Evolutionary conservation across 106 monocot genomes (phyloP).

Genomic region (Dactylorhiza incarnata): DNA sequence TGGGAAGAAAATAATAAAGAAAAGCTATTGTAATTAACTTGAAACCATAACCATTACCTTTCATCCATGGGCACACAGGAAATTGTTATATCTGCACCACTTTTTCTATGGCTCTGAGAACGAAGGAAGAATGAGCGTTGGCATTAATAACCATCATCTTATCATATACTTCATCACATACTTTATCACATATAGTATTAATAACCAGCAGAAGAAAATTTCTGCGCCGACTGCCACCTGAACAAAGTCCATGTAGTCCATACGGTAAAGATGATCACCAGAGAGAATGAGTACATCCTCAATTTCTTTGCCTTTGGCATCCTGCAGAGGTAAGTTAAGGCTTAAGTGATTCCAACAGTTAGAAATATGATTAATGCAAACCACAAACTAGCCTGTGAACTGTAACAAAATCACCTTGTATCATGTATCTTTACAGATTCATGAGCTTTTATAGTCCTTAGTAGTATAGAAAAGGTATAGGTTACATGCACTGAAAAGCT

Average conservation of each 20-base stretch:
- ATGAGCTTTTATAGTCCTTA: no score
- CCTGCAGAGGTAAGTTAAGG: conserved; percentile 29
- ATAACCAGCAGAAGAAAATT: conserved; percentile 2
- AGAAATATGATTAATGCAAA: not conserved
- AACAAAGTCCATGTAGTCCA: conserved; percentile 96
- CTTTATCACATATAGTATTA: not conserved
- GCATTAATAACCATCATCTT: not conserved
- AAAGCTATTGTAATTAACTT: not conserved
- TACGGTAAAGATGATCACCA: conserved; percentile 92
- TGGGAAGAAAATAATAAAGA: not conserved
- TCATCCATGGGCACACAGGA: conserved; percentile 76
- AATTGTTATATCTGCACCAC: conserved; percentile 85
- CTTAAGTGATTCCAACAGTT: not conserved
- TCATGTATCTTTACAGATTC: not conserved
- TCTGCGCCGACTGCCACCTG: conserved; percentile 40
- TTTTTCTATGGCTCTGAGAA: conserved; percentile 66
- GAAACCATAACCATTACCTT: conserved; percentile 38
- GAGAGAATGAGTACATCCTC: conserved; percentile 87
- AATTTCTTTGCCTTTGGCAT: conserved; percentile 74
- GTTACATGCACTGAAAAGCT: no score
- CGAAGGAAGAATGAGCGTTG: conserved; percentile 1
- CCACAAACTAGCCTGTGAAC: not conserved
- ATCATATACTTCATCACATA: no score
- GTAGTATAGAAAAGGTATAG: no score
- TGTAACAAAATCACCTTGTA: not conserved